phyloP scores from a whole-genome alignment of 371 early-diverging fungal genomes.

The Funneliformis caledonium region DNA sequence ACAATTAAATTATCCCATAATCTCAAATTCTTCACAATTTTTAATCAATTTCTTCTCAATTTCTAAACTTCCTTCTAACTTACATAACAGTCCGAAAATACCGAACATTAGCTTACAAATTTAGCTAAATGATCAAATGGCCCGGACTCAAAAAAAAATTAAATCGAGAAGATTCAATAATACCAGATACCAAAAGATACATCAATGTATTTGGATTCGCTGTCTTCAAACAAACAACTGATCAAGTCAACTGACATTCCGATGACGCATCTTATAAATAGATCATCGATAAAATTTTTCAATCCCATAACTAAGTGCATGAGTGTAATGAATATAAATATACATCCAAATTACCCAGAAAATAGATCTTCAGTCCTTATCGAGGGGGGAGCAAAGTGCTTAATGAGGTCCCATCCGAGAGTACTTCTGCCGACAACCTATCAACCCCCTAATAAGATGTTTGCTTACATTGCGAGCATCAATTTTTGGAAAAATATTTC shows the following conservation, averaged over 20 bases:
- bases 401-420: slow-evolving; percentile 18
- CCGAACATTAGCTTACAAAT: not conserved
- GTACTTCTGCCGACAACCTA: slow-evolving; percentile 1
- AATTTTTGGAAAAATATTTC: slow-evolving; percentile 14
- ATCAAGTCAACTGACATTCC: too few species aligned
- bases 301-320: slow-evolving; percentile 9
- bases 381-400: not conserved
- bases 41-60: not conserved
- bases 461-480: slow-evolving; percentile 10
- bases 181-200: not conserved
- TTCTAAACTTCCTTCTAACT: not conserved
- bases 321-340: not conserved
- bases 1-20: not conserved
- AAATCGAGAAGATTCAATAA: not conserved
- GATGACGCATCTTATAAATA: not conserved
- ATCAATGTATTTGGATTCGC: not conserved
- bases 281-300: not conserved
- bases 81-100: not conserved
- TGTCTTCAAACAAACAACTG: not conserved
- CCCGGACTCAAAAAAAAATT: not conserved
- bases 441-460: not conserved
- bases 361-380: slow-evolving; percentile 1
- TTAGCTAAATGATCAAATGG: not conserved
- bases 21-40: not conserved
- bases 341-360: not conserved